Base-by-base conservation (phyloP, 345 rosid species). In the Zanthoxylum bungeanum region DNA sequence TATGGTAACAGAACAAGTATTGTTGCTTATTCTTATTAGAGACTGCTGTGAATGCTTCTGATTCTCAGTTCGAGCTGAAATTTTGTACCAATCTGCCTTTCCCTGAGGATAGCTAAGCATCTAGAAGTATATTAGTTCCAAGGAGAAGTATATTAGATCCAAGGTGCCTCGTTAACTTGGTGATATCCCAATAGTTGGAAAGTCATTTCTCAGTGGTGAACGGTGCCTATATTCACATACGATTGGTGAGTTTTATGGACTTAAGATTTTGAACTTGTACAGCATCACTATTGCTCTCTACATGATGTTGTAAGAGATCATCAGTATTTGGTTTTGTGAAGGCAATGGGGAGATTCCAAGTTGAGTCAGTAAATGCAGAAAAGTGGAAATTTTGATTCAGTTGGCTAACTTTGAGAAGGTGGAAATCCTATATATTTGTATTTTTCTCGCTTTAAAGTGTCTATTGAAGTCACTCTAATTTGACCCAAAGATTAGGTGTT, bases 11-110 rank as follows among this genome's bases (percentile, higher is more conserved):
- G 17, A 50, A 28, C 4, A 50, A 34, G 2, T 36, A 5, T 16
- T 62, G 39, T 62, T 74, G 52, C 62, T 68, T 74, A 60, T 39
- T 27, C 22, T 24, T 49, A n/a, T 47, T 50, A 42, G 31, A 10
- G 59, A 39, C 12, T 24, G 37, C 34, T 10, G 33, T 0, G n/a
- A 22, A 42, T 59, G 47, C 49, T 28, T 73, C 46, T 53, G 25
- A 21, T 25, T 28, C 9, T 44, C 11, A 1, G 30, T 10, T 34
- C 25, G 40, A 49, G 50, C 56, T 80, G 58, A 25, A 69, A 27
- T 66, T 37, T 27, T 6, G 3, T 2, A 34, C 63, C 61, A 44
- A 49, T 19, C 42, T 68, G 28, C 56, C 25, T 55, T 31, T 31
- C 19, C 11, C 9, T 6, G 30, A 66, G 30, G 59, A 66, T 46